phyloP scores from a whole-genome alignment of 2,329 filamentous ascomycete species.

The Colletotrichum kahawae region DNA sequence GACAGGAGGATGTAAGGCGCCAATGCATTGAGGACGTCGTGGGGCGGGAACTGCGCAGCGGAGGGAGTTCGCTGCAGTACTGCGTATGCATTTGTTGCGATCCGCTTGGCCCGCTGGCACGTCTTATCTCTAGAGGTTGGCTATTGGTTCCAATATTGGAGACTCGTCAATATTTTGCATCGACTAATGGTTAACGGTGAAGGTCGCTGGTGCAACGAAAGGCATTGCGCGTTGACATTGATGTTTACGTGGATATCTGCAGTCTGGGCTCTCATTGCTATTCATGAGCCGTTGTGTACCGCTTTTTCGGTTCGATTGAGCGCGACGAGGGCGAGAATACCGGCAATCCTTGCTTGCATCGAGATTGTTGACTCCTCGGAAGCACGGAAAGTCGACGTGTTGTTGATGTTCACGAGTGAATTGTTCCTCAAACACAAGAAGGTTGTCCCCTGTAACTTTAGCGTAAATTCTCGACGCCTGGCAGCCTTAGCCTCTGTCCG shows the following conservation, averaged over 20 bases:
- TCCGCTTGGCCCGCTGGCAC: not conserved
- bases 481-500: not conserved
- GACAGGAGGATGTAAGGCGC: slow-evolving; percentile 7
- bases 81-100: not conserved
- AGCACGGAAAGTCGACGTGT: not conserved
- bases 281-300: not conserved
- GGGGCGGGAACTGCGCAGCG: slow-evolving; percentile 6
- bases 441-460: slow-evolving; percentile 10
- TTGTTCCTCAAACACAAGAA: not conserved
- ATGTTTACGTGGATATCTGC: not conserved
- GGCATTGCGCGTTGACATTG: not conserved
- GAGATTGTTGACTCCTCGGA: not conserved
- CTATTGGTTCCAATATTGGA: not conserved
- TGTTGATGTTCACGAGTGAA: not conserved
- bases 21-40: slow-evolving; percentile 6
- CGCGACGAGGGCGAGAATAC: not conserved
- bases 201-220: not conserved
- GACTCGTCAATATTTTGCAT: not conserved
- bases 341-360: not conserved
- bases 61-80: not conserved
- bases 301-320: not conserved
- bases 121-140: not conserved
- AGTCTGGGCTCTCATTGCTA: not conserved
- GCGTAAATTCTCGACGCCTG: not conserved
- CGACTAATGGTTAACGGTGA: not conserved